Evolutionary conservation across 140 eudicot genomes (phyloP).

Genomic region (Ambrosia hybrid): DNA sequence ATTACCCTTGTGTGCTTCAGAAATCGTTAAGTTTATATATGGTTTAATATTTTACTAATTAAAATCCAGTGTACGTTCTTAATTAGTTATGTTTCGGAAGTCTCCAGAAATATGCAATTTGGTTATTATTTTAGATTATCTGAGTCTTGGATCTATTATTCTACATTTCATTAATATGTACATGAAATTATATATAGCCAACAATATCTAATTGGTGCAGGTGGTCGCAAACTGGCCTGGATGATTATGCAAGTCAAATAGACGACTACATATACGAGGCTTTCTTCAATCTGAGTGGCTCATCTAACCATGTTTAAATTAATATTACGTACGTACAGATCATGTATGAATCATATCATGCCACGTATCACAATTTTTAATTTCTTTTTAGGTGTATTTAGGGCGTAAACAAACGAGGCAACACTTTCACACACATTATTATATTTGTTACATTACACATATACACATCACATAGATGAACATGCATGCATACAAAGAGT

Average conservation of each 20-base stretch:
- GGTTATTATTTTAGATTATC: constrained; percentile 23
- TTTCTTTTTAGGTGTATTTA: constrained; percentile 10
- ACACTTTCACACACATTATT: constrained; percentile 7
- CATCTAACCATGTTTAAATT: constrained; percentile 24
- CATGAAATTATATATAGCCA: constrained; percentile 8
- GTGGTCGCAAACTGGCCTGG: constrained; percentile 25
- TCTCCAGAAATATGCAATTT: constrained; percentile 22
- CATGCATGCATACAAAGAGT: constrained; percentile 1
- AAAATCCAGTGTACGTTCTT: neutral
- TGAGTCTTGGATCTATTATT: neutral
- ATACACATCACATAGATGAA: neutral
- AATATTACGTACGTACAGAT: constrained; percentile 18
- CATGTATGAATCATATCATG: neutral
- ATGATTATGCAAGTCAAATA: constrained; percentile 19
- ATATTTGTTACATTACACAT: neutral
- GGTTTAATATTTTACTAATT: neutral
- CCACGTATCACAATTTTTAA: constrained; percentile 14
- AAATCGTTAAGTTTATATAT: neutral
- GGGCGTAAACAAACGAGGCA: neutral
- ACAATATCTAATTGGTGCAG: constrained; percentile 34
- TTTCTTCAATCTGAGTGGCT: constrained; percentile 35
- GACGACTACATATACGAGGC: constrained; percentile 1
- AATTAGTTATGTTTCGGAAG: constrained; percentile 7
- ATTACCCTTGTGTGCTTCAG: neutral
- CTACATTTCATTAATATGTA: neutral